Percentiles rank a stretch among this genome's conserved stretches.
Evolutionary conservation across 1,284 basidiomycete species (phyloP).

Genomic region (Cutaneotrichosporon spelunceum): DNA sequence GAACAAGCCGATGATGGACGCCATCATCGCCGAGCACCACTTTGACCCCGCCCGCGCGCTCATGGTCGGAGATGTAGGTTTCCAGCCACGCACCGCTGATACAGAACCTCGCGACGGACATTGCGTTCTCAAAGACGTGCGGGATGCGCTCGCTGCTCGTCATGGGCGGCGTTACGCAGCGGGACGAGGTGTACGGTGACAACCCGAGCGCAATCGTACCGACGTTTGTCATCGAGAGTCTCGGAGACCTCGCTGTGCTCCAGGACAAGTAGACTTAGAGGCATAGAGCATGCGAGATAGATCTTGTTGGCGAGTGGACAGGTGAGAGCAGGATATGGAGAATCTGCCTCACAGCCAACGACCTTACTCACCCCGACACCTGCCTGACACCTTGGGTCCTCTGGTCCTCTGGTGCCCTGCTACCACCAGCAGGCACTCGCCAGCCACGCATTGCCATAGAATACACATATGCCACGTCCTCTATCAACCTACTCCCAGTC

Average conservation of each 20-base stretch:
- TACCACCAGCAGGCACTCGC: slow-evolving; percentile 14
- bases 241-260: slow-evolving; percentile 63
- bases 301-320: too few relatives aligned
- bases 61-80: slow-evolving; percentile 64
- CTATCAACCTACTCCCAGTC: slow-evolving; percentile 18
- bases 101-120: slow-evolving; percentile 84
- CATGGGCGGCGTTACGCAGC: slow-evolving; percentile 78
- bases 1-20: slow-evolving; percentile 85
- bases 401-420: too few relatives aligned
- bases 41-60: slow-evolving; percentile 81
- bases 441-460: not conserved
- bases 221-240: slow-evolving; percentile 72
- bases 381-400: too few relatives aligned
- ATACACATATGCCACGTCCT: slow-evolving; percentile 8
- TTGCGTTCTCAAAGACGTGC: slow-evolving; percentile 77
- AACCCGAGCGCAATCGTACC: slow-evolving; percentile 68
- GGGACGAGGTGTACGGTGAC: slow-evolving; percentile 68
- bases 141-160: slow-evolving; percentile 85
- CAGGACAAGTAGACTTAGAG: not conserved
- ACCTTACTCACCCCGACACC: too few relatives aligned
- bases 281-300: not conserved
- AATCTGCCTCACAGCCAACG: too few relatives aligned
- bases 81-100: too few relatives aligned
- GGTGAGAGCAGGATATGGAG: too few relatives aligned
- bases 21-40: slow-evolving; percentile 89